Conservation (phyloP, 495 filamentous ascomycete genomes). For the Venustampulla echinocandica region DNA sequence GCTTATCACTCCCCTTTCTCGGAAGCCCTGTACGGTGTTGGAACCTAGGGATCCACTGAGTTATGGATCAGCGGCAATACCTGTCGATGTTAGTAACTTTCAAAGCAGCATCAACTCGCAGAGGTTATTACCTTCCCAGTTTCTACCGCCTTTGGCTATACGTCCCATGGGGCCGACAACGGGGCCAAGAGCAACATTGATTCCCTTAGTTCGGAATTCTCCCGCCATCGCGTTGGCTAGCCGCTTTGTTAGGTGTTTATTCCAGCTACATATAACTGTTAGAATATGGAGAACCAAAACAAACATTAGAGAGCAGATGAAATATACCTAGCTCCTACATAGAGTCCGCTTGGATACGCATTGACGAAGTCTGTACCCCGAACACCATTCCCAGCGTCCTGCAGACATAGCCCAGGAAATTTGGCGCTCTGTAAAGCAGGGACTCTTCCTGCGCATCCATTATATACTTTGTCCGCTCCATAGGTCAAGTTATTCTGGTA, state of each 20-base stretch:
- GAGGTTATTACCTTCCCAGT: conserved; percentile 47
- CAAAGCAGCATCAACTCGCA: too few species aligned
- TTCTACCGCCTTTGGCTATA: conserved; percentile 43
- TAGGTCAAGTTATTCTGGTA: background rate
- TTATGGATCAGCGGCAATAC: conserved; percentile 8
- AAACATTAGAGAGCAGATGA: conserved; percentile 28
- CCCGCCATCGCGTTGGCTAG: conserved; percentile 44
- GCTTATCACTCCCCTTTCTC: conserved; percentile 44
- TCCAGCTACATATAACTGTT: conserved; percentile 35
- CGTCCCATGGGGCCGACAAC: conserved; percentile 51
- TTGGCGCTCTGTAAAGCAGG: conserved; percentile 37
- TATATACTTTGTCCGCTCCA: background rate
- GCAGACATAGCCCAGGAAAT: conserved; percentile 53
- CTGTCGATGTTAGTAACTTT: background rate
- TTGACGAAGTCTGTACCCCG: conserved; percentile 52
- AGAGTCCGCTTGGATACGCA: conserved; percentile 21
- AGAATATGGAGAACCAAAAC: background rate
- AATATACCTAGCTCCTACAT: conserved; percentile 42
- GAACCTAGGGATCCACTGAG: conserved; percentile 34
- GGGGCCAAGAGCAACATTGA: conserved; percentile 59
- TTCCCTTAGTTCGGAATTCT: conserved; percentile 53
- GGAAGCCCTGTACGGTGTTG: conserved; percentile 40
- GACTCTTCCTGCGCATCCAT: conserved; percentile 1
- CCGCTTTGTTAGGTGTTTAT: conserved; percentile 40
- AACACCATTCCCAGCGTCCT: conserved; percentile 55